These are phyloP conservation scores for Microdochium trichocladiopsis DNA, from an alignment of 2,329 filamentous ascomycete genomes.

Conservation along the genomic window DNA sequence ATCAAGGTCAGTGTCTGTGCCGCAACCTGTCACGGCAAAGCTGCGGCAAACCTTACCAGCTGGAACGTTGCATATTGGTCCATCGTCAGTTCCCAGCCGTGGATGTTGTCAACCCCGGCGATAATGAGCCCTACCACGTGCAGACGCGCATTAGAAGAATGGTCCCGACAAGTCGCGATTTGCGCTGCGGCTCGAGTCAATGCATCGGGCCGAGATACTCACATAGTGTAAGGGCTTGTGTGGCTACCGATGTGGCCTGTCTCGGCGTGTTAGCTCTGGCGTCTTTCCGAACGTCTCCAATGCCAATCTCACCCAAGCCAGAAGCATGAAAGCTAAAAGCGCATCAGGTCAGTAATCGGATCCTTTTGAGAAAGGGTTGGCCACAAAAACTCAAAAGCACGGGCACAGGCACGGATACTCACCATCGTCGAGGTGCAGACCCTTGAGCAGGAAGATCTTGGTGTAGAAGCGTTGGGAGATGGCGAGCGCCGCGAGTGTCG, in stretches of 20 bases:
- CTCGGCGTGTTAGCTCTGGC: not conserved
- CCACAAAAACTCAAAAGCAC: no score
- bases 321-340: conserved; percentile 13
- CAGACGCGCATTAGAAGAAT: not conserved
- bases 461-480: conserved; percentile 22
- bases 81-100: conserved; percentile 11
- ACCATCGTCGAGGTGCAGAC: conserved; percentile 8
- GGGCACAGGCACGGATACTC: no score
- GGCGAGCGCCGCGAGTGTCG: conserved; percentile 13
- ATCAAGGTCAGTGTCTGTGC: no score
- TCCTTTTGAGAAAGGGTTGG: not conserved
- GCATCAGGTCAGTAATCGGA: not conserved
- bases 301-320: conserved; percentile 12
- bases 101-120: not conserved
- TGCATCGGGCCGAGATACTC: not conserved
- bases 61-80: conserved; percentile 4
- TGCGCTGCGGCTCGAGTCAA: not conserved
- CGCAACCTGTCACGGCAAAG: no score
- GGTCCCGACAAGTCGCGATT: not conserved
- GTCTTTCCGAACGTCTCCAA: not conserved
- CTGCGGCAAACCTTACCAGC: conserved; percentile 4
- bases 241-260: not conserved
- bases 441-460: conserved; percentile 14
- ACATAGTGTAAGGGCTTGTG: not conserved
- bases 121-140: not conserved